Evolutionary conservation across 225 moss, liverwort and hornwort genomes (phyloP).

Genomic region (Asterella californica): DNA sequence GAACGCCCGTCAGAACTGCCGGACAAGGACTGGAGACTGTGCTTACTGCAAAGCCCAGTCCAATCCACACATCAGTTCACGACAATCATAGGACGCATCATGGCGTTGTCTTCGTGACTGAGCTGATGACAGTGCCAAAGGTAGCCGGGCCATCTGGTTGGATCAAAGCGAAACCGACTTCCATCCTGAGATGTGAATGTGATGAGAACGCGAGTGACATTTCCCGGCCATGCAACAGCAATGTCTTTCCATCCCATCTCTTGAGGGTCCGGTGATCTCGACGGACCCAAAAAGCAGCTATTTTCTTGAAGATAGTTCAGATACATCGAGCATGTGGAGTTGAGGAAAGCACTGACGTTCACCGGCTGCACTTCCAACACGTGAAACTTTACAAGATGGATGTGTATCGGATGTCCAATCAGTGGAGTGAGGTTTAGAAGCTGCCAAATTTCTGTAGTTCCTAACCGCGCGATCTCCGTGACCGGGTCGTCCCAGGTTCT

Average conservation of each 20-base stretch:
- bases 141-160: conserved; percentile 50
- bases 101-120: conserved; percentile 49
- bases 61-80: no score
- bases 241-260: conserved; percentile 68
- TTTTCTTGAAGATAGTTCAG: conserved; percentile 7
- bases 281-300: conserved; percentile 31
- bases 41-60: no score
- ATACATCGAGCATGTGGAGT: conserved; percentile 13
- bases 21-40: no score
- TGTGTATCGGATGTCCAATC: conserved; percentile 40
- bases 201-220: conserved; percentile 39
- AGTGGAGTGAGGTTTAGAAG: conserved; percentile 31
- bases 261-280: conserved; percentile 23
- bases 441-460: conserved; percentile 41
- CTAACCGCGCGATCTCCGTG: conserved; percentile 24
- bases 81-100: conserved; percentile 48
- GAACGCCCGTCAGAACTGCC: no score
- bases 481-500: conserved; percentile 28
- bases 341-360: neutral
- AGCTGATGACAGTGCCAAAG: conserved; percentile 69
- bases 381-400: conserved; percentile 29
- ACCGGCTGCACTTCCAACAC: conserved; percentile 13
- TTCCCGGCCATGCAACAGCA: conserved; percentile 31
- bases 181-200: conserved; percentile 46
- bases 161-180: conserved; percentile 40